Evolutionary conservation across 208 protist species (phyloP), one percentile per base, ranked within the genome.

Genomic region (Leptomonas seymouri): DNA sequence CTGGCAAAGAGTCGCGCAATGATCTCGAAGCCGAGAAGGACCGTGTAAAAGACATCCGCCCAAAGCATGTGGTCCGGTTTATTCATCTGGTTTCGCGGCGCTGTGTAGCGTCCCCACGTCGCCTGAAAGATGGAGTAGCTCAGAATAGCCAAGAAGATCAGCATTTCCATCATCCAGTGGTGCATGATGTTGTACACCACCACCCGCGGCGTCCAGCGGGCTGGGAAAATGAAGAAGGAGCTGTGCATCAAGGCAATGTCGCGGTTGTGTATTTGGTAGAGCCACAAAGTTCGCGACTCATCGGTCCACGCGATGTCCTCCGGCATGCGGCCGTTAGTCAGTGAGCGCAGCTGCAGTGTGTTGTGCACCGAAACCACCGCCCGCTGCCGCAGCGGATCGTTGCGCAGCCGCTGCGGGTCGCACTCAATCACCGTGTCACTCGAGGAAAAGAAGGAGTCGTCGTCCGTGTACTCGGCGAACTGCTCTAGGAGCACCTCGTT

Each of bases 151-250:
- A 90, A 60, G 44, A 92, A 72, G 67, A 97, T 53, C 28, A 85
- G 66, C 62, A 94, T 42, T 74, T 97, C 92, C 54, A 82, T 89
- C 27, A 90, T 56, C 92, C 92, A 97, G 84, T 97, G 92, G 60
- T 97, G 89, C 81, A 95, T 73, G 18, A 97, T 34, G 77, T 97
- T 97, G 86, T 97, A 97, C 53, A 92, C 81, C 27, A 97, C 85
- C 51, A 97, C 86, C 15, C 92, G 92, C 50, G 89, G 86, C 67
- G 66, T 88, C 87, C 87, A 92, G 44, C 77, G 79, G 21, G 89
- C 67, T 7, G 92, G 92, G 73, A 97, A 92, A 48, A 97, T 73
- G 75, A 93, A 94, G 61, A 95, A 89, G 54, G 89, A 92, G 56
- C 85, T 93, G 73, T 91, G 72, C 76, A 89, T 65, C 28, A 97